phyloP scores from a whole-genome alignment of 1,284 basidiomycete species.

The Tilletia caries region DNA sequence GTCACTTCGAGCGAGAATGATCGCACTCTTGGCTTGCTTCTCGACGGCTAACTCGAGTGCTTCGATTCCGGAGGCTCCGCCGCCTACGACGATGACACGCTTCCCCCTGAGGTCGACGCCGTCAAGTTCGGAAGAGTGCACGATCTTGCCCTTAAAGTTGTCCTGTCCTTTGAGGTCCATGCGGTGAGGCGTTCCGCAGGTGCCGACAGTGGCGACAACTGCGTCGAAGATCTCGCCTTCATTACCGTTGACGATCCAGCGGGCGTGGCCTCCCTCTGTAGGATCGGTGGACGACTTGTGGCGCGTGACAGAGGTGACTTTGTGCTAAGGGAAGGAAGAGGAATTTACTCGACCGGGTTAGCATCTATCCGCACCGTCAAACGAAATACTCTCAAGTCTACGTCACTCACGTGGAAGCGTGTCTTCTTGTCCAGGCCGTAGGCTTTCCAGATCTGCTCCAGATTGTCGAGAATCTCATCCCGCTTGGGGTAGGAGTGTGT shows the following conservation, averaged over 20 bases:
- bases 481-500: conserved; percentile 58
- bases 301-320: conserved; percentile 42
- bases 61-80: conserved; percentile 65
- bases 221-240: conserved; percentile 61
- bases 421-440: conserved; percentile 62
- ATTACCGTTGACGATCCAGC: conserved; percentile 61
- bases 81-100: conserved; percentile 58
- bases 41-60: conserved; percentile 59
- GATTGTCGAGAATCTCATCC: conserved; percentile 64
- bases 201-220: conserved; percentile 62
- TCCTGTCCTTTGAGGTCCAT: conserved; percentile 60
- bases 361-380: not conserved
- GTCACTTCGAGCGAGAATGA: conserved; percentile 59
- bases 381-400: not conserved
- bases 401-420: conserved; percentile 56
- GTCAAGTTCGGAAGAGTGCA: conserved; percentile 64
- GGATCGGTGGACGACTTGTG: conserved; percentile 51
- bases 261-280: conserved; percentile 54
- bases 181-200: conserved; percentile 62
- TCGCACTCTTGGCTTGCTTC: conserved; percentile 58
- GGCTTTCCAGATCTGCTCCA: conserved; percentile 61
- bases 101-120: conserved; percentile 57
- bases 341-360: too few relatives aligned
- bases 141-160: conserved; percentile 58
- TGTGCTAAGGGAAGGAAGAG: not conserved